These are phyloP conservation scores for Pholiota conissans DNA, from an alignment of 768 basidiomycete genomes.

Conservation along the genomic window DNA sequence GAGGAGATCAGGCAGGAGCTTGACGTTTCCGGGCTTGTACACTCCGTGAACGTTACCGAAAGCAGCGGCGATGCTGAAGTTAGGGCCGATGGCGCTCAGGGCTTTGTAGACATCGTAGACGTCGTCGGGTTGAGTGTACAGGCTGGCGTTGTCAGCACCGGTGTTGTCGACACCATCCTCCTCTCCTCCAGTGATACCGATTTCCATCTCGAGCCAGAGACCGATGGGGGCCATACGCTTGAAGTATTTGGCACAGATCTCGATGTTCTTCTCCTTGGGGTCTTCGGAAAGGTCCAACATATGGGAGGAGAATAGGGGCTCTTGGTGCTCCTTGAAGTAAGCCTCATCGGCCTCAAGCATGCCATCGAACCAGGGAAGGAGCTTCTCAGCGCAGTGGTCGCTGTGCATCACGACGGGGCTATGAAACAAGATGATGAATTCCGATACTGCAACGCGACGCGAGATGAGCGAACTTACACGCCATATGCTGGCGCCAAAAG, in stretches of 20 bases:
- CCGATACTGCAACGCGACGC: not conserved
- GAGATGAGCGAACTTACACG: slow-evolving; percentile 57
- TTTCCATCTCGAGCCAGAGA: slow-evolving; percentile 99
- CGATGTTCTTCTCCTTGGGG: slow-evolving; percentile 91
- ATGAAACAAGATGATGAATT: slow-evolving; percentile 6
- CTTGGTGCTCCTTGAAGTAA: slow-evolving; percentile 87
- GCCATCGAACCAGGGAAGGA: slow-evolving; percentile 98
- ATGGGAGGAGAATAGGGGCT: slow-evolving; percentile 93
- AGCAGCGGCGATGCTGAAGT: slow-evolving; percentile 97
- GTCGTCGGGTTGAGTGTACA: slow-evolving; percentile 98
- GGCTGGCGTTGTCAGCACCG: slow-evolving; percentile 84
- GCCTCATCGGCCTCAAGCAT: slow-evolving; percentile 97
- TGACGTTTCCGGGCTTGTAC: slow-evolving; percentile 98
- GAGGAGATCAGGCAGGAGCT: slow-evolving; percentile 87
- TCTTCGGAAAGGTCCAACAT: slow-evolving; percentile 98
- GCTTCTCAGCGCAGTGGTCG: slow-evolving; percentile 98
- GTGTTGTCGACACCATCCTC: slow-evolving; percentile 99
- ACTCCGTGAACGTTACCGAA: slow-evolving; percentile 99
- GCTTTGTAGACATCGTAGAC: slow-evolving; percentile 89
- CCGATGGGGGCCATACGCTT: slow-evolving; percentile 90
- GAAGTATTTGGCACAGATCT: slow-evolving; percentile 91
- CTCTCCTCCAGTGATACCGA: slow-evolving; percentile 99
- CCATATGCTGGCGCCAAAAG: slow-evolving; percentile 88
- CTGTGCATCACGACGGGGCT: slow-evolving; percentile 97
- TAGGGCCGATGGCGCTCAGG: slow-evolving; percentile 81